Conservation (phyloP, 441 rosid genomes). For the Arabidopsis hybrid region DNA sequence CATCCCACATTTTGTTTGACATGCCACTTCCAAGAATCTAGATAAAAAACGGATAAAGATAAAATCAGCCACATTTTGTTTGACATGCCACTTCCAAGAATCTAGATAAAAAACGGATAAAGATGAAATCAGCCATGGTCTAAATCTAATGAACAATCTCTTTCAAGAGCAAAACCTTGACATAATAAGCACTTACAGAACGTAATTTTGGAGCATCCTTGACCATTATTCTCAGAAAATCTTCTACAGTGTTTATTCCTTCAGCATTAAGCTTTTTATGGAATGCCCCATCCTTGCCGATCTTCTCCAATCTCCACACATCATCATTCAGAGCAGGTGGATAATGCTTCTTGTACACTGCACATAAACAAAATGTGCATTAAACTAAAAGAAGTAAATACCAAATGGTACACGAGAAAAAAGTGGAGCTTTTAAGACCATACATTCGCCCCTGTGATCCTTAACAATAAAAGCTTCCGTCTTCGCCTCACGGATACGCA, state of each 20-base stretch:
- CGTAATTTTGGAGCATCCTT: slow-evolving; percentile 76
- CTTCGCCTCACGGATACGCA: slow-evolving; percentile 93
- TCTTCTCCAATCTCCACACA: slow-evolving; percentile 99
- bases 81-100: slow-evolving; percentile 99
- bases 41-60: slow-evolving; percentile 24
- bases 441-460: slow-evolving; percentile 99
- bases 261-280: slow-evolving; percentile 75
- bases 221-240: slow-evolving; percentile 81
- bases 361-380: slow-evolving; percentile 24
- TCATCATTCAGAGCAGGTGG: slow-evolving; percentile 93
- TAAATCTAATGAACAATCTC: not conserved
- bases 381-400: slow-evolving; percentile 15
- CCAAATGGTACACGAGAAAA: slow-evolving; percentile 1
- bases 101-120: slow-evolving; percentile 52
- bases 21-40: slow-evolving; percentile 99
- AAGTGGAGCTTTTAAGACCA: slow-evolving; percentile 12
- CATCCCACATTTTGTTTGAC: slow-evolving; percentile 99
- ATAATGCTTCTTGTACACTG: slow-evolving; percentile 99
- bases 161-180: slow-evolving; percentile 20
- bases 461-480: slow-evolving; percentile 97
- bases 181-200: slow-evolving; percentile 59
- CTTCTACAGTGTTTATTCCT: slow-evolving; percentile 72
- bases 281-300: slow-evolving; percentile 98
- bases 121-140: slow-evolving; percentile 39
- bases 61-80: slow-evolving; percentile 85